Evolutionary conservation across 192 early-diverging fungal genomes (phyloP).

Genomic region (Gonapodya prolifera): DNA sequence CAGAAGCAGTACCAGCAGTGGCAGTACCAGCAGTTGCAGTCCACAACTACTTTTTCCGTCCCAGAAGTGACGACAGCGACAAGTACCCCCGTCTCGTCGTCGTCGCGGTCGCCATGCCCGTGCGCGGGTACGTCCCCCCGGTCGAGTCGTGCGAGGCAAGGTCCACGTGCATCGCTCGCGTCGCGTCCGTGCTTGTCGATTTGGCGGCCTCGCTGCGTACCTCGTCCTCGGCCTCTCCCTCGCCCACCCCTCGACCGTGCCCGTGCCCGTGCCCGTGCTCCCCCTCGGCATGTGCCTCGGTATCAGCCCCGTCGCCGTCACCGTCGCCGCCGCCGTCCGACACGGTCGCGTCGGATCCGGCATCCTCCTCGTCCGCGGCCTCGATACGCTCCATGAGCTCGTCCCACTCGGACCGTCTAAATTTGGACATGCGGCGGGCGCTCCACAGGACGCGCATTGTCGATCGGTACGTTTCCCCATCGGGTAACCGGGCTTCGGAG

Average conservation of each 20-base stretch:
- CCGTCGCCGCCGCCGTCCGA: not conserved
- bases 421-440: not conserved
- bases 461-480: not conserved
- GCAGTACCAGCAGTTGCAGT: too few species aligned
- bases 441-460: not conserved
- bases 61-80: too few species aligned
- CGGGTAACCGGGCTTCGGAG: not conserved
- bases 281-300: not conserved
- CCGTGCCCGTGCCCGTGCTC: not conserved
- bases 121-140: too few species aligned
- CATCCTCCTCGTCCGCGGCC: not conserved
- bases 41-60: too few species aligned
- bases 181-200: too few species aligned
- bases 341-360: not conserved
- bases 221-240: too few species aligned
- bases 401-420: not conserved
- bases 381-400: not conserved
- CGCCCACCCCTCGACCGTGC: not conserved
- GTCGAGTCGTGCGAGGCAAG: too few species aligned
- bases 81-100: too few species aligned
- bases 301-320: not conserved
- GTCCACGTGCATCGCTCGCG: too few species aligned
- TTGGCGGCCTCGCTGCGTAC: too few species aligned
- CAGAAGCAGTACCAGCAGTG: too few species aligned
- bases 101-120: too few species aligned